phyloP scores from a whole-genome alignment of 805 yeast genomes.

The Osmozyma mogii region DNA sequence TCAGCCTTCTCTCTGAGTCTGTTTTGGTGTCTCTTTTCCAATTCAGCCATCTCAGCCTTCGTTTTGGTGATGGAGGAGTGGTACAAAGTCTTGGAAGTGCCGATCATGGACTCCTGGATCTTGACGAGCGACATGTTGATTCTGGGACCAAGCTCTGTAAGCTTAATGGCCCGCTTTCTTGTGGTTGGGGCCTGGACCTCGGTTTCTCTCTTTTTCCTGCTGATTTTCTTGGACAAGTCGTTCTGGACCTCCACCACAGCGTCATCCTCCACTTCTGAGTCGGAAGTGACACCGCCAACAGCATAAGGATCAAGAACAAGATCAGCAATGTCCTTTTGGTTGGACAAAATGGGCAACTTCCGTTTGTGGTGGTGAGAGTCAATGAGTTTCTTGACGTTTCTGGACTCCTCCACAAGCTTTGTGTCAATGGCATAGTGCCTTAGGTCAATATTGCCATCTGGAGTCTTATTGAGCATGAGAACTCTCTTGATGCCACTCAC shows the following conservation, averaged over 20 bases:
- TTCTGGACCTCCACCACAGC: conserved; percentile 57
- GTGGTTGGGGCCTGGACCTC: conserved; percentile 15
- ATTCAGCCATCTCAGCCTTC: conserved; percentile 45
- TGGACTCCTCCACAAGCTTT: conserved; percentile 69
- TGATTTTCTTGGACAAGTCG: conserved; percentile 12
- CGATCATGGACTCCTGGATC: conserved; percentile 82
- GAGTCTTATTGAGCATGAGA: conserved; percentile 67
- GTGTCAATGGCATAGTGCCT: conserved; percentile 90
- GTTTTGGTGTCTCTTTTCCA: conserved; percentile 62
- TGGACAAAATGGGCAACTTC: conserved; percentile 60
- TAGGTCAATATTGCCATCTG: conserved; percentile 65
- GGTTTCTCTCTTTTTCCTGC: conserved; percentile 18
- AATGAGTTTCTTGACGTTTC: conserved; percentile 63
- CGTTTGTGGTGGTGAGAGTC: conserved; percentile 54
- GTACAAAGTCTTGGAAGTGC: conserved; percentile 80
- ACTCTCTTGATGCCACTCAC: conserved; percentile 76
- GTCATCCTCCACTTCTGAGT: conserved; percentile 91
- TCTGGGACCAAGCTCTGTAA: conserved; percentile 92
- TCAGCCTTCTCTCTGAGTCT: conserved; percentile 56
- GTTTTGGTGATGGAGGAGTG: conserved; percentile 67
- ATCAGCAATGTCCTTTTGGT: conserved; percentile 71
- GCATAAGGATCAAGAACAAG: conserved; percentile 77
- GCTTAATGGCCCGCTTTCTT: conserved; percentile 75
- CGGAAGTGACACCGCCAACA: conserved; percentile 75
- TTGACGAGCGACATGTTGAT: conserved; percentile 67